Base-by-base conservation (phyloP, 805 yeast genomes). In the Yueomyces sinensis region DNA sequence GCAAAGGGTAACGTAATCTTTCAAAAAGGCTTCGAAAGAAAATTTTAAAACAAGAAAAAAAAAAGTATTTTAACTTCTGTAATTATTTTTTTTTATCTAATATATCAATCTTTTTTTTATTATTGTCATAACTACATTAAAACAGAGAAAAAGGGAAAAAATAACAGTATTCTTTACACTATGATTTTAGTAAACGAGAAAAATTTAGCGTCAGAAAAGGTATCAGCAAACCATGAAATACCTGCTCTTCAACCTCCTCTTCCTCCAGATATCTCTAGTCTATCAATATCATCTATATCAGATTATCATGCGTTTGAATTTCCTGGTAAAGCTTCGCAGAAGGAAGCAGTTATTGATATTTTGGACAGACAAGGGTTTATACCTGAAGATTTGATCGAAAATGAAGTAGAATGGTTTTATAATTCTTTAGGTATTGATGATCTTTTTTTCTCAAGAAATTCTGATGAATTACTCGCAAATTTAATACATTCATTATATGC, bases 391-490 rank as follows among this genome's bases (percentile, higher is more conserved):
- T 66, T 84, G 47, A 82, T 89, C 44, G 95, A 86, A 58, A 65
- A 70, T 36, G 97, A 89, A 60, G 77, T 89, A 6, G 71, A 67
- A 39, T 86, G 95, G 93, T 87, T 89, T 56, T 91, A 91, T 63
- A 74, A 80, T 38, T 61, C 72, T 29, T 67, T 89, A 44, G 95
- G 95, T 19, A 84, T 89, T 39, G 95, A 87, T 52, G 95, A 86
- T 52, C 78, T 83, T 22, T 89, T 82, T 59, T 87, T 89, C 54
- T 91, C 91, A 30, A 74, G 80, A 42, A 95, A 89, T 52, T 64
- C 82, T 4, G 80, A 87, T 13, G 74, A 70, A 35, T 82, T 78
- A 40, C 81, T 89, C 44, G 87, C 82, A 14, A 71, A 78, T 36
- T 86, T 87, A 51, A 82, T 89, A 46, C 81, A 81, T 50, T 81